Percentiles rank a stretch among this genome's conserved stretches.
phyloP scores from a whole-genome alignment of 2,329 filamentous ascomycete genomes.

The Colletotrichum viniferum region DNA sequence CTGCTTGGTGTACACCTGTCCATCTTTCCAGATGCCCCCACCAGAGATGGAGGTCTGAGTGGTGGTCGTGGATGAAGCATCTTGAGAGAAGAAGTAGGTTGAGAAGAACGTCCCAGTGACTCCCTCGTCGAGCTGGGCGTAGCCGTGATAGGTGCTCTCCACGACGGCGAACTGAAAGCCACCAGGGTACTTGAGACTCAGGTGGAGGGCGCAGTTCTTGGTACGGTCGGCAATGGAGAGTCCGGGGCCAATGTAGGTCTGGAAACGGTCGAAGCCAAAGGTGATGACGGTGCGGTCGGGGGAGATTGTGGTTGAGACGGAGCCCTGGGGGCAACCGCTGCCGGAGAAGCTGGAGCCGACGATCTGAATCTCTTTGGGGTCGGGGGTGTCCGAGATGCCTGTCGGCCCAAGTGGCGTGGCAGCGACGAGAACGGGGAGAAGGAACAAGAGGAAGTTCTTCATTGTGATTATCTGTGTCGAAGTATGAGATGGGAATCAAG shows the following conservation, averaged over 20 bases:
- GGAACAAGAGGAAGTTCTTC: conserved; percentile 36
- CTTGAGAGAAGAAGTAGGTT: conserved; percentile 53
- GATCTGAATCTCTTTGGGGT: conserved; percentile 46
- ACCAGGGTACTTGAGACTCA: conserved; percentile 50
- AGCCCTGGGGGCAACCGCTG: conserved; percentile 48
- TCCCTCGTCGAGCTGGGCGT: conserved; percentile 48
- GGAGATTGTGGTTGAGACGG: conserved; percentile 46
- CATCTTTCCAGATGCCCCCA: conserved; percentile 43
- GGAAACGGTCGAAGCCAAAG: conserved; percentile 51
- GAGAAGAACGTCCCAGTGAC: conserved; percentile 49
- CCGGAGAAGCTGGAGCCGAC: conserved; percentile 43
- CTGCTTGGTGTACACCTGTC: conserved; percentile 52
- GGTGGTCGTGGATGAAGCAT: conserved; percentile 46
- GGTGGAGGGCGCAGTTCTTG: conserved; percentile 54
- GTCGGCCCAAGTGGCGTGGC: conserved; percentile 37
- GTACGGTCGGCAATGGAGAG: conserved; percentile 37
- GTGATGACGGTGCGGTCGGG: conserved; percentile 50
- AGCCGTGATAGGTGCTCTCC: conserved; percentile 54
- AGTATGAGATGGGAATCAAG: neutral
- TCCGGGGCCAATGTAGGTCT: conserved; percentile 51
- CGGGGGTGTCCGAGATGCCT: conserved; percentile 37
- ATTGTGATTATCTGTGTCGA: conserved; percentile 32
- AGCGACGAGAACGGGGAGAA: conserved; percentile 39
- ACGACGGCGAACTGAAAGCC: conserved; percentile 52
- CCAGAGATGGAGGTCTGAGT: conserved; percentile 47